phyloP scores from a whole-genome alignment of 208 protist genomes.

The Tritrichomonas musculus region DNA sequence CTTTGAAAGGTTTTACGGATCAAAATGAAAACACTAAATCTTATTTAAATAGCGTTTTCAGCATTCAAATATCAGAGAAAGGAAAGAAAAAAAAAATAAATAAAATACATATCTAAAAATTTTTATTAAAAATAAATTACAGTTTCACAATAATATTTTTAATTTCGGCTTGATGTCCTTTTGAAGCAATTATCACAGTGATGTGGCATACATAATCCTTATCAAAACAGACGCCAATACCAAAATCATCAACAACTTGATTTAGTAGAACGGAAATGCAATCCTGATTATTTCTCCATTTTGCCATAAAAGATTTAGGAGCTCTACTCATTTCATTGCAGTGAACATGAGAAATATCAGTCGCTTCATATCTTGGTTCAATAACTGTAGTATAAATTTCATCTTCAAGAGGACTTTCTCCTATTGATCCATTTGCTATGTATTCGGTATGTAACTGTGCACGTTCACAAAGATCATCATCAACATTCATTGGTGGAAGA shows the following conservation, averaged over 20 bases:
- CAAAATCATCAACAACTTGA: constrained; percentile 11
- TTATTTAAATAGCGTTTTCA: no score
- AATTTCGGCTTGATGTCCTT: not conserved
- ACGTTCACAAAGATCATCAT: not conserved
- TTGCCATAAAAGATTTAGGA: not conserved
- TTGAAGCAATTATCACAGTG: not conserved
- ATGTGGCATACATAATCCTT: constrained; percentile 3
- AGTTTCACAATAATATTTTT: not conserved
- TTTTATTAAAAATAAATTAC: not conserved
- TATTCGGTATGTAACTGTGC: constrained; percentile 8
- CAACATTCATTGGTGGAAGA: not conserved
- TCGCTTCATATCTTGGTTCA: not conserved
- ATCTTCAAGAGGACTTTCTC: not conserved
- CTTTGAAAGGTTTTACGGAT: no score
- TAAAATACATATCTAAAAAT: no score
- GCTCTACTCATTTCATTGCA: not conserved
- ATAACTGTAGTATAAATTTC: not conserved
- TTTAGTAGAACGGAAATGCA: not conserved
- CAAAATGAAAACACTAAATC: no score
- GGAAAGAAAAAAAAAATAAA: no score
- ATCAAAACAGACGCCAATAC: constrained; percentile 25
- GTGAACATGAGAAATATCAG: not conserved
- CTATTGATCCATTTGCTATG: not conserved
- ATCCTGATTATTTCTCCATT: constrained; percentile 29
- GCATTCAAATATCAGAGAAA: no score